A percentile compares a stretch with the other conserved stretches of the same genome.
These are phyloP conservation scores for Talaromyces sp. DNA, from an alignment of 2,329 filamentous ascomycete species.

Conservation along the genomic window DNA sequence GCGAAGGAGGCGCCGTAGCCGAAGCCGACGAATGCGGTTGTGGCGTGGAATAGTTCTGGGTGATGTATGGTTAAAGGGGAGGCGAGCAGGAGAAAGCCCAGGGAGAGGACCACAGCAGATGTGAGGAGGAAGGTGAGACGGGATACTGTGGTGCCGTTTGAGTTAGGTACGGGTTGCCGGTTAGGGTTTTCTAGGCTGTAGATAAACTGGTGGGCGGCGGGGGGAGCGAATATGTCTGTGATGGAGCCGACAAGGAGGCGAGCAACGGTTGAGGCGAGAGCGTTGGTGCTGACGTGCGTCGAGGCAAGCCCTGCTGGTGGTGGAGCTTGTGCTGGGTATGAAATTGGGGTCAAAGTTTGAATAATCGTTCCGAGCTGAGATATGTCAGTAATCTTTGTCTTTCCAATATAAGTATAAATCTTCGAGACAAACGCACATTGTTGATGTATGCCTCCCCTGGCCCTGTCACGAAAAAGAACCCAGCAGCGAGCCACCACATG, in stretches of 20 bases:
- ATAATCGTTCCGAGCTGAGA: constrained; percentile 75
- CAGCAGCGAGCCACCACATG: constrained; percentile 91
- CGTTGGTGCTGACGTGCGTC: constrained; percentile 90
- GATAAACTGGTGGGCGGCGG: constrained; percentile 55
- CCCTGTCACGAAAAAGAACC: constrained; percentile 89
- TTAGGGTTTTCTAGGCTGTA: constrained; percentile 39
- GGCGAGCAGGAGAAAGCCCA: constrained; percentile 73
- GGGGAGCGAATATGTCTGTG: constrained; percentile 77
- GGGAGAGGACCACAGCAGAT: constrained; percentile 67
- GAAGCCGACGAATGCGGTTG: constrained; percentile 77
- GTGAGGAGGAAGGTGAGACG: constrained; percentile 74
- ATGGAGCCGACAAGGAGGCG: constrained; percentile 85
- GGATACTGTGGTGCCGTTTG: constrained; percentile 52
- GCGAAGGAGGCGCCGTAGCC: constrained; percentile 92
- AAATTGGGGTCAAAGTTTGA: constrained; percentile 69
- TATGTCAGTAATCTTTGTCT: neutral
- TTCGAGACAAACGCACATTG: constrained; percentile 49
- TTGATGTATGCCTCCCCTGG: constrained; percentile 98
- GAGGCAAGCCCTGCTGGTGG: constrained; percentile 58
- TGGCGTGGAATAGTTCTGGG: constrained; percentile 75
- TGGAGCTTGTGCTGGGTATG: constrained; percentile 44
- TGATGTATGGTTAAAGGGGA: constrained; percentile 74
- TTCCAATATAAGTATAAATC: neutral
- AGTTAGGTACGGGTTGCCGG: constrained; percentile 24
- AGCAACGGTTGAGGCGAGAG: constrained; percentile 82